Evolutionary conservation across 2,329 filamentous ascomycete species (phyloP), one percentile per base, ranked within the genome.

Genomic region (Botrytis elliptica): DNA sequence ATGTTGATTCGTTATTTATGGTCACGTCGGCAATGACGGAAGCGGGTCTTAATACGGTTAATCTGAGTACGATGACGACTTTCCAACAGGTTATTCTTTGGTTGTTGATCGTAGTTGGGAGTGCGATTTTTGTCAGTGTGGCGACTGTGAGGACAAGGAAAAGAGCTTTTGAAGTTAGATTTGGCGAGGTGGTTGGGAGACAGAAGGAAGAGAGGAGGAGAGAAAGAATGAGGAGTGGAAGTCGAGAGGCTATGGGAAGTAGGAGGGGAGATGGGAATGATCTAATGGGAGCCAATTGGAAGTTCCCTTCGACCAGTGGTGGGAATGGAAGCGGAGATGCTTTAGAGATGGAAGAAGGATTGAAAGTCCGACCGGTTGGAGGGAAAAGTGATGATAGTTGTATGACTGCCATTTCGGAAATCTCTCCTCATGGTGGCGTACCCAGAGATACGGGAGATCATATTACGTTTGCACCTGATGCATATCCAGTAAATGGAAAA

Each of bases 21-120:
- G 87, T 88, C 69, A 85, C 90, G 59, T 91, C 88, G 72, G 90
- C 90, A 62, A 90, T 93, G 83, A 92, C 90, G 10, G 85, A 89
- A 71, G 88, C 90, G 10, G 91, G 91, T 0, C 83, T 93, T 73
- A 93, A 92, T 77, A 91, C 90, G 1, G 86, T 90, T 77, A 89
- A 91, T 78, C 82, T 93, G 38, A 90, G 87, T 72, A 83, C 85
- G 42, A 79, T 93, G 78, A 92, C 89, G 57, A 90, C 88, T 0
- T 91, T 90, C 79, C 91, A 93, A 80, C 92, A 93, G 80, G 82
- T 88, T 42, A 82, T 92, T 57, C 84, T 93, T 16, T 92, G 90
- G 77, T 74, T 90, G 5, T 83, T 92, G 60, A 90, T 93, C 75
- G 84, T 93, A 64, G 80, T 91, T 10, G 92, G 92, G 1, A 90